These are phyloP conservation scores for Suillus variegatus DNA, from an alignment of 768 basidiomycete genomes.

Conservation along the genomic window DNA sequence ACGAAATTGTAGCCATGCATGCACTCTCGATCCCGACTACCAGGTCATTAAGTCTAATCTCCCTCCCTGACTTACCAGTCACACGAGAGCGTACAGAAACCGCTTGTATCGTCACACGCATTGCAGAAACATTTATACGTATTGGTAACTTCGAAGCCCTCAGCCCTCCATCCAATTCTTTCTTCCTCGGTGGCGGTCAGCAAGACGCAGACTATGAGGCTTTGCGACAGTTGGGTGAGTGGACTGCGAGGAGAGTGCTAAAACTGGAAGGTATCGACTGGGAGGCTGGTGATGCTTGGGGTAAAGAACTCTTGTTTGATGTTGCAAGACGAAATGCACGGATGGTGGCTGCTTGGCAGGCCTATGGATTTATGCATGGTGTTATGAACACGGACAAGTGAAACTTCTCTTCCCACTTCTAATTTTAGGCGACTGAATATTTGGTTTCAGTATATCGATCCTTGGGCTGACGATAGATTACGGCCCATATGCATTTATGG, in stretches of 20 bases:
- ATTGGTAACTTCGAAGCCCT: constrained; percentile 91
- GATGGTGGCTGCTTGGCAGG: constrained; percentile 97
- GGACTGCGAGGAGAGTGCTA: constrained; percentile 66
- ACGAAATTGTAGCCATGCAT: constrained; percentile 63
- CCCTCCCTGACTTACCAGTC: constrained; percentile 73
- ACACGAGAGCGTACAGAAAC: constrained; percentile 71
- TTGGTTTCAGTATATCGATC: constrained; percentile 60
- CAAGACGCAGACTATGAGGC: constrained; percentile 75
- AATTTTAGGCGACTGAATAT: constrained; percentile 12
- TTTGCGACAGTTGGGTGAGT: constrained; percentile 73
- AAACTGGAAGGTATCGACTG: constrained; percentile 42
- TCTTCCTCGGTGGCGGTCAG: constrained; percentile 79
- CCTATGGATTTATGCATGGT: constrained; percentile 91
- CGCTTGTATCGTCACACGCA: constrained; percentile 73
- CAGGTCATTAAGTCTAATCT: constrained; percentile 78
- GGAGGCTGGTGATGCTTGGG: constrained; percentile 62
- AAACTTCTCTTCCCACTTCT: constrained; percentile 16
- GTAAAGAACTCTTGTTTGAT: constrained; percentile 69
- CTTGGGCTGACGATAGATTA: constrained; percentile 80
- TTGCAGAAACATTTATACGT: constrained; percentile 89
- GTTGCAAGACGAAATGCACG: constrained; percentile 80
- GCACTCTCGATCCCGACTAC: constrained; percentile 89
- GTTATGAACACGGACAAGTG: constrained; percentile 98
- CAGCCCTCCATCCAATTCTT: constrained; percentile 62
- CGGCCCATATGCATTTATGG: constrained; percentile 94